These are phyloP conservation scores for Phaeosphaeria sp. DNA, from an alignment of 2,329 filamentous ascomycete genomes.

Conservation along the genomic window DNA sequence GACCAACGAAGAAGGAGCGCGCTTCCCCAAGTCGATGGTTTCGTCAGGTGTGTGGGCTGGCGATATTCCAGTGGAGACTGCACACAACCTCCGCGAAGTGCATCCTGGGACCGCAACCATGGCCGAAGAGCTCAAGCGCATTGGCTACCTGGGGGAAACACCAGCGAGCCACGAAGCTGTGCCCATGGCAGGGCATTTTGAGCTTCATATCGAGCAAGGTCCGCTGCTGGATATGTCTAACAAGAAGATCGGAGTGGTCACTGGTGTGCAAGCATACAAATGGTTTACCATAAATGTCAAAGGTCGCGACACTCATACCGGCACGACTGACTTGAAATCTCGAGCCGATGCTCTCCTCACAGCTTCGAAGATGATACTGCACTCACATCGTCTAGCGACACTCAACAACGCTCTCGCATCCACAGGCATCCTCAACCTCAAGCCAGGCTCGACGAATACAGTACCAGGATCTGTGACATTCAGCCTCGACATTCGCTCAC, in stretches of 20 bases:
- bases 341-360: conserved; percentile 73
- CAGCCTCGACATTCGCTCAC: conserved; percentile 71
- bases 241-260: conserved; percentile 72
- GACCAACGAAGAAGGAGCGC: conserved; percentile 84
- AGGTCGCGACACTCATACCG: conserved; percentile 75
- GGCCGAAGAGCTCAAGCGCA: conserved; percentile 72
- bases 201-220: conserved; percentile 86
- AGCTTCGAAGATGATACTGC: conserved; percentile 71
- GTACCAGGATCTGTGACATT: conserved; percentile 73
- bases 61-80: conserved; percentile 65
- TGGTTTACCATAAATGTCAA: conserved; percentile 74
- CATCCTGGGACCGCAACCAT: conserved; percentile 67
- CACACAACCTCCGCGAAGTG: conserved; percentile 70
- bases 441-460: conserved; percentile 75
- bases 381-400: conserved; percentile 68
- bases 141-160: conserved; percentile 70
- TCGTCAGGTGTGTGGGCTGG: conserved; percentile 79
- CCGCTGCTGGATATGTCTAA: conserved; percentile 72
- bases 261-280: conserved; percentile 75
- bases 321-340: conserved; percentile 72
- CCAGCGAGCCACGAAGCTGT: conserved; percentile 64
- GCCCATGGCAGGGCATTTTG: conserved; percentile 79
- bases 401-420: conserved; percentile 68
- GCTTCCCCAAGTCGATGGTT: conserved; percentile 78
- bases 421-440: conserved; percentile 72